phyloP scores from a whole-genome alignment of 2,329 filamentous ascomycete species.

The Hymenoscyphus salicellus region DNA sequence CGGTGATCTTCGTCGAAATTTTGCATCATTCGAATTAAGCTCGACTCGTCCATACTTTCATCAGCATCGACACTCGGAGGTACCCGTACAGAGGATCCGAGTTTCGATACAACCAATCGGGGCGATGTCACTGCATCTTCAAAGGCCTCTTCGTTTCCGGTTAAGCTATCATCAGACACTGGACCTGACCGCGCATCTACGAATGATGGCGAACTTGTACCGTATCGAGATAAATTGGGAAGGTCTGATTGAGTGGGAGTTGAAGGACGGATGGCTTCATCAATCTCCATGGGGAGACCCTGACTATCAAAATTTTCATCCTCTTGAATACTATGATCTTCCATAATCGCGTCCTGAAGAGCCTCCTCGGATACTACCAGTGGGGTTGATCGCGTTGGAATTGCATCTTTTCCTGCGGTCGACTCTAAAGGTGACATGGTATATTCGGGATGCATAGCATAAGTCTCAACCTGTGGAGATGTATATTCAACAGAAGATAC shows the following conservation, averaged over 20 bases:
- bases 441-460: slow-evolving; percentile 14
- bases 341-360: not conserved
- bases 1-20: slow-evolving; percentile 23
- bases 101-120: not conserved
- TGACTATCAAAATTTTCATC: not conserved
- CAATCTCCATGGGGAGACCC: not conserved
- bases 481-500: slow-evolving; percentile 14
- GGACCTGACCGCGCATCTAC: slow-evolving; percentile 50
- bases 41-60: slow-evolving; percentile 28
- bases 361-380: not conserved
- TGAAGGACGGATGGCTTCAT: slow-evolving; percentile 12
- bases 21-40: slow-evolving; percentile 29
- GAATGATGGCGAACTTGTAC: slow-evolving; percentile 32
- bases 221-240: slow-evolving; percentile 5
- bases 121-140: slow-evolving; percentile 32
- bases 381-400: not conserved
- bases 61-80: not conserved
- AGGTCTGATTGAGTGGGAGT: slow-evolving; percentile 3
- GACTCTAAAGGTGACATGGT: slow-evolving; percentile 23
- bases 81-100: not conserved
- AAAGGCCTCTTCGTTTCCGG: slow-evolving; percentile 24
- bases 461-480: slow-evolving; percentile 27
- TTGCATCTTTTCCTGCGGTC: not conserved
- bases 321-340: not conserved
- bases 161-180: slow-evolving; percentile 30